Base-by-base conservation (phyloP, 2,329 filamentous ascomycete genomes). In the Diaporthe helianthi region DNA sequence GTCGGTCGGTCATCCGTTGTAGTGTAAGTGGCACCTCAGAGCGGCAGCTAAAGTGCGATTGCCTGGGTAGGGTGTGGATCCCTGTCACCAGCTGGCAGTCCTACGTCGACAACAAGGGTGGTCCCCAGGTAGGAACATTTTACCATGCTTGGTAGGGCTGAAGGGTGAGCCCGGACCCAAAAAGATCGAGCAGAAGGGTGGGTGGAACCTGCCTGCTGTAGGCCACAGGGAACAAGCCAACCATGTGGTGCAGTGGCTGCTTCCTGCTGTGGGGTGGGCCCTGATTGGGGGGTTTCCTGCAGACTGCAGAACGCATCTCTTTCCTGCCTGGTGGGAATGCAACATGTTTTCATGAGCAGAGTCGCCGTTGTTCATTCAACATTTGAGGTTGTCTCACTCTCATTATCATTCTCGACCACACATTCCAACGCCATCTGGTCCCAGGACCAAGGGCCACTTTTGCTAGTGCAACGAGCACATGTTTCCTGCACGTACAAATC, bases 41-140 rank as follows among this genome's bases (percentile, higher is more conserved):
- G 24, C 38, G 29, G 65, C 38, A 46, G 66, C 58, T 60, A 44
- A n/a, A 54, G 51, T 61, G 53, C 33, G 58, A 69, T 61, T 71
- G 69, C 69, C 69, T 71, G 66, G 58, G 17, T 49, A 63, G 58
- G 58, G 44, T 49, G 54, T 24, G 19, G 7, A 67, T 38, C 65
- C 65, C 53, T 31, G 54, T 19, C 53, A 58, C 65, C 65, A 67
- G 65, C 52, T 58, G 65, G 65, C 65, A 58, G 63, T 54, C 54
- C 65, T 63, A 63, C 58, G 44, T 63, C 41, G 58, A 26, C 44
- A 15, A n/a, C 31, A 52, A 67, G 31, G 65, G 52, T 58, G 38
- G 24, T 38, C n/a, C 55, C 58, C 55, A 61, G 55, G 55, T 61
- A 31, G 58, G 47, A n/a, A 29, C 58, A 49, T 49, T 47, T 47